A percentile compares a stretch with the other conserved stretches of the same genome.
Conservation (phyloP, 2,329 filamentous ascomycete species). For the Ceratocystis albifundus region DNA sequence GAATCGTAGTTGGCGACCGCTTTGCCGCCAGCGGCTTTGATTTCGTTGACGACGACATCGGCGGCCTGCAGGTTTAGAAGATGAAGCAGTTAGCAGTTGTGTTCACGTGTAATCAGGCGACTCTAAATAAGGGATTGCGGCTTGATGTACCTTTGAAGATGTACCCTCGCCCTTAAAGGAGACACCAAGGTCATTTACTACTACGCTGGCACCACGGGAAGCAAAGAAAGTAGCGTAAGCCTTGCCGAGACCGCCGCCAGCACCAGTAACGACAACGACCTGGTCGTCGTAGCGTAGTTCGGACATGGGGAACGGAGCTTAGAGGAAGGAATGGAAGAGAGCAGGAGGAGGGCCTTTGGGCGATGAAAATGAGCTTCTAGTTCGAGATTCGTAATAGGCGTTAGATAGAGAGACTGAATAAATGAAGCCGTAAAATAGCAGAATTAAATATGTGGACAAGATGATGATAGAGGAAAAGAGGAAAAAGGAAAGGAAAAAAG, state of each 20-base stretch:
- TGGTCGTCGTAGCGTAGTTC: slow-evolving; percentile 73
- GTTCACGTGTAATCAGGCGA: background rate
- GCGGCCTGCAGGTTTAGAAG: slow-evolving; percentile 46
- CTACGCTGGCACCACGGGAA: slow-evolving; percentile 81
- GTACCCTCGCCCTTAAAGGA: slow-evolving; percentile 88
- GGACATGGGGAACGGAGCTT: slow-evolving; percentile 39
- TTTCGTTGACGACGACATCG: slow-evolving; percentile 72
- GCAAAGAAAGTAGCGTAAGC: slow-evolving; percentile 84
- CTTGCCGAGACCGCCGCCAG: slow-evolving; percentile 67
- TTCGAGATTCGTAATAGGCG: too few species aligned
- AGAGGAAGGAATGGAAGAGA: background rate
- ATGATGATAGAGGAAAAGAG: too few species aligned
- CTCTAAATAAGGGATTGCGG: background rate
- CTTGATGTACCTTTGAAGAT: slow-evolving; percentile 61
- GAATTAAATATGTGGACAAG: too few species aligned
- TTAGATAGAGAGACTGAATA: too few species aligned
- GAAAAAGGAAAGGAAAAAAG: background rate
- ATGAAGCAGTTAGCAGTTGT: slow-evolving; percentile 1
- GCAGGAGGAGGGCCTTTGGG: background rate
- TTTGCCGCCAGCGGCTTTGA: slow-evolving; percentile 80
- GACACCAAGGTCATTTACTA: slow-evolving; percentile 90
- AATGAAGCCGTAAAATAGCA: too few species aligned
- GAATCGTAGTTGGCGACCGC: slow-evolving; percentile 96
- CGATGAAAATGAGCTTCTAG: background rate
- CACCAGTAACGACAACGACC: slow-evolving; percentile 72